A percentile compares a stretch with the other conserved stretches of the same genome.
phyloP scores from a whole-genome alignment of 331 rosid genomes.

The Spiraea crenata region DNA sequence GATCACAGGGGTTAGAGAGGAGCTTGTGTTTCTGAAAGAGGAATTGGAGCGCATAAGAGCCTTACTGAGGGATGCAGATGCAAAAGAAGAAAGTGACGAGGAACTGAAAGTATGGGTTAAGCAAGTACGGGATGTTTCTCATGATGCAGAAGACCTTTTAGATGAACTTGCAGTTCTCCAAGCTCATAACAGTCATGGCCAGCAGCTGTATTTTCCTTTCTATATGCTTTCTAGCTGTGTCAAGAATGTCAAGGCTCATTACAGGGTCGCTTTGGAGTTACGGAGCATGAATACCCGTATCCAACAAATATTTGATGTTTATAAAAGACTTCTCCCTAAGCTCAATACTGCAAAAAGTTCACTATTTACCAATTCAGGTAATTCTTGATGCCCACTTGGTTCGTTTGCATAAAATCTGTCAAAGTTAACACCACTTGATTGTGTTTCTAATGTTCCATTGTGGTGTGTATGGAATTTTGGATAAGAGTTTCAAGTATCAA shows the following conservation, averaged over 20 bases:
- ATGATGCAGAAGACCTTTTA: slow-evolving; percentile 56
- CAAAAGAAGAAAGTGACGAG: slow-evolving; percentile 42
- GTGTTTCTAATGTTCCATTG: neutral
- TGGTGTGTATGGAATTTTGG: too few relatives aligned
- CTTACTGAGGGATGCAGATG: slow-evolving; percentile 50
- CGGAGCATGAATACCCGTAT: slow-evolving; percentile 40
- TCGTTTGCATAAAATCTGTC: too few relatives aligned
- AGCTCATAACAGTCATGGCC: slow-evolving; percentile 29
- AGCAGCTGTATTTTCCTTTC: slow-evolving; percentile 26
- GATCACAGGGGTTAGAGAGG: slow-evolving; percentile 32
- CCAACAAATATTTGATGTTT: slow-evolving; percentile 14
- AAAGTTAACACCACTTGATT: too few relatives aligned
- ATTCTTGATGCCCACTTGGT: neutral
- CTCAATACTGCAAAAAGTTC: slow-evolving; percentile 20
- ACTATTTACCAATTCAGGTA: slow-evolving; percentile 22
- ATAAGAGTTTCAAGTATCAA: too few relatives aligned
- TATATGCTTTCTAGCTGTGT: slow-evolving; percentile 26
- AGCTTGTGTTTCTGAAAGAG: slow-evolving; percentile 34
- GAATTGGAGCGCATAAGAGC: slow-evolving; percentile 43
- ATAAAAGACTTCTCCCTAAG: slow-evolving; percentile 15
- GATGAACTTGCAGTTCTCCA: slow-evolving; percentile 49
- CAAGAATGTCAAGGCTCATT: slow-evolving; percentile 40
- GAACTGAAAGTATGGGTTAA: slow-evolving; percentile 54
- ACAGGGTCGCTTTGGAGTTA: slow-evolving; percentile 32
- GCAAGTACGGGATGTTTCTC: slow-evolving; percentile 55